Evolutionary conservation across 441 rosid genomes (phyloP), one percentile per base, ranked within the genome.

Genomic region (Flueggea neowawraea): DNA sequence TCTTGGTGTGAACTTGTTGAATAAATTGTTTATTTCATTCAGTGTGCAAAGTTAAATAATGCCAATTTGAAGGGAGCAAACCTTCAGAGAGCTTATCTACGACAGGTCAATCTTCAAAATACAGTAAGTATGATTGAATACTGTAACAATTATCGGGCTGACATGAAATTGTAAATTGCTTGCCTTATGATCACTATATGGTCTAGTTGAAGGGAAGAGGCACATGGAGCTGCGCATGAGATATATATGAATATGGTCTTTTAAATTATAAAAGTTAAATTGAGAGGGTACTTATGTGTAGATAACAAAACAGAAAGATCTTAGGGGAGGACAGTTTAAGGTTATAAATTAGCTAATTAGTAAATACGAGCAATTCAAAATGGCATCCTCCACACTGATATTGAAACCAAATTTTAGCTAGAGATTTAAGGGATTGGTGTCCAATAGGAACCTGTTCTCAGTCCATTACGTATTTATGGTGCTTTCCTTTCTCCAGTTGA

Each of bases 21-120:
- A 0, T 47, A 67, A 60, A 59, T 22, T 12, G 15, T 54, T 36
- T 36, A 13, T 31, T 31, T 63, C 12, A 69, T 64, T 62, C 83
- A 93, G 96, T 91, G 96, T 75, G 97, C 92, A 62, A 92, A 85
- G 80, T 72, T 88, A 77, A 81, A 54, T 58, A 84, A 86, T 74
- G 97, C 98, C 55, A 92, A 90, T 71, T 64, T 92, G 62, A 90
- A 76, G 73, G 91, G 89, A 54, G 98, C 97, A 63, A 92, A 92
- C 78, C 96, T 90, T 62, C 97, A 88, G 72, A 77, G 97, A 69
- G 94, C 97, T 49, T 92, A 88, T 75, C 67, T 92, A 55, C 83
- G 90, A 44, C 86, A 84, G 62, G 96, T 93, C 71, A 88, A 88
- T 73, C 95, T 93, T 59, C 84, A 81, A 63, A 89, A 90, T 56